Evolutionary conservation across 805 yeast species (phyloP), one percentile per base, ranked within the genome.

Genomic region (Jamesozyma piceae): DNA sequence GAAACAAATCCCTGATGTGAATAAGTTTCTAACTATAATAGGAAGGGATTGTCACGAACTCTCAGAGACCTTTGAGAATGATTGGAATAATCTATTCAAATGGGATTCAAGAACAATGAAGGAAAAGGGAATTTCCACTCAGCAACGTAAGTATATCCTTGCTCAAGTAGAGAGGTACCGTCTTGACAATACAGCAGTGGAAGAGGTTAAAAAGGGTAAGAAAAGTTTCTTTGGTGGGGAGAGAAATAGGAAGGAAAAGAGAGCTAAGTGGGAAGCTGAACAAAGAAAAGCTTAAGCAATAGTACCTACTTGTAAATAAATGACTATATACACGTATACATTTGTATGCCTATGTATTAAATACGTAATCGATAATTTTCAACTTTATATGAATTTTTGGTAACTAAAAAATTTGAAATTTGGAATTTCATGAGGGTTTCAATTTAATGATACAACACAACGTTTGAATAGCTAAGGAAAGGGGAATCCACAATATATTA

Each of bases 181-280:
- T 53, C 28, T 24, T 6, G 72, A 75, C 46, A 77, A 80, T 42
- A 72, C 70, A 41, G 72, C 69, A 42, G 65, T 83, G 44, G 54
- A 66, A 44, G 83, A 78, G 54, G 69, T 76, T 49, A 74, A 74
- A 51, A 63, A 68, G 48, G 86, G 89, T n/a, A 80, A 73, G 69
- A 86, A 86, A 71, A 72, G 74, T 53, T 69, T 68, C 53, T 69
- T 78, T 65, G 96, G 96, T 21, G 95, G 96, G 56, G 96, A 88
- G 65, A 76, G 95, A 61, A 82, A 78, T 54, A 74, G 81, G 47
- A 77, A 73, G 54, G 82, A 80, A 56, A 73, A 72, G 50, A 65
- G 70, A 15, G 90, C 95, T 9, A 74, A 74, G 48, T 60, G 75
- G 64, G 64, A 73, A 42, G 72, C 78, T 42, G 76, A 75, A 51